Conservation (phyloP, 306 rosid species). For the Cicer arietinum region DNA sequence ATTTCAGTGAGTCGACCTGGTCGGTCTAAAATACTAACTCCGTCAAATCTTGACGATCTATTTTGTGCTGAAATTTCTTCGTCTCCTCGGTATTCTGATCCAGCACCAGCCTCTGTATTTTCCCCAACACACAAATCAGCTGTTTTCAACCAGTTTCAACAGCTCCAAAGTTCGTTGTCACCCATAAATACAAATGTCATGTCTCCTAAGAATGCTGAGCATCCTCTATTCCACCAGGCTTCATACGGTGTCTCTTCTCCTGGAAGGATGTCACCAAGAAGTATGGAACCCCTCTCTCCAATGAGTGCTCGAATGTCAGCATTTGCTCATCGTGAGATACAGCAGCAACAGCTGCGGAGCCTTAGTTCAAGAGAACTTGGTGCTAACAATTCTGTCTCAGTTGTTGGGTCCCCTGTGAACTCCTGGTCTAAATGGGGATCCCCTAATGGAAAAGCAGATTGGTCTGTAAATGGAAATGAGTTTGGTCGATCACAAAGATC, state of each 20-base stretch:
- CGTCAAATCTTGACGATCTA: constrained; percentile 83
- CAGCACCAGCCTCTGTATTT: constrained; percentile 60
- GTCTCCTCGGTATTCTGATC: constrained; percentile 81
- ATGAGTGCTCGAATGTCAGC: constrained; percentile 65
- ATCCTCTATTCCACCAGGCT: constrained; percentile 67
- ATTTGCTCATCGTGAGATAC: constrained; percentile 71
- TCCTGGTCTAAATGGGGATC: constrained; percentile 89
- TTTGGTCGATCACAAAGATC: constrained; percentile 54
- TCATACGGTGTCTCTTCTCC: constrained; percentile 75
- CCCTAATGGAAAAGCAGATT: constrained; percentile 70
- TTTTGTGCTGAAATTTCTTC: constrained; percentile 77
- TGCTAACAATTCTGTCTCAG: constrained; percentile 53
- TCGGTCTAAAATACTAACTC: constrained; percentile 72
- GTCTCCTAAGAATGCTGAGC: constrained; percentile 76
- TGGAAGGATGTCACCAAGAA: constrained; percentile 91
- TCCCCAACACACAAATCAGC: constrained; percentile 87
- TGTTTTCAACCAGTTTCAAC: constrained; percentile 79
- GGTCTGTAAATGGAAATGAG: constrained; percentile 70
- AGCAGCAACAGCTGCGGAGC: constrained; percentile 69
- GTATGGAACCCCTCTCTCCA: constrained; percentile 78
- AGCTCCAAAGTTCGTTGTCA: constrained; percentile 73
- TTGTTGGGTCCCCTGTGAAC: constrained; percentile 70
- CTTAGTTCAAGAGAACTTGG: constrained; percentile 80
- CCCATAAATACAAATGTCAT: constrained; percentile 73
- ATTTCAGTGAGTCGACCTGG: constrained; percentile 61